Evolutionary conservation across 768 basidiomycete species (phyloP), one percentile per base, ranked within the genome.

Genomic region (Lentinula boryana): DNA sequence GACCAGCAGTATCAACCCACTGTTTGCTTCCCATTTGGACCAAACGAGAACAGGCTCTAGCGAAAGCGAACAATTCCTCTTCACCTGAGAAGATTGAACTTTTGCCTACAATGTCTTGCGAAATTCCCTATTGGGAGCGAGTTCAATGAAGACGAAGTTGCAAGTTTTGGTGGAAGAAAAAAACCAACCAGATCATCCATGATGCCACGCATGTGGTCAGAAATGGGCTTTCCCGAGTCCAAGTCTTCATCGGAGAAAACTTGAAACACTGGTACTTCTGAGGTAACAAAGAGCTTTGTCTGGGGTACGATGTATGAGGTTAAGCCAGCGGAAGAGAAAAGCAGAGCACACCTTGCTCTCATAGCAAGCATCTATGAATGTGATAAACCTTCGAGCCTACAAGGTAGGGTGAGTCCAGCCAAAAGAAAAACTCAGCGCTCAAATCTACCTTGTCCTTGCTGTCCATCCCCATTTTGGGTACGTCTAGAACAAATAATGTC

Each of bases 41-140:
- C 16, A 93, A 76, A 48, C 93, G 80, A 23, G 90, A 93, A 68
- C 91, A 93, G 18, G 95, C 95, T 38, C 97, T 84, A 10, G 94
- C 95, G 71, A 98, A 99, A 0, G 97, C 97, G 70, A 99, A 99
- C 0, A 98, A 71, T 73, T 98, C 97, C 72, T 98, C 97, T 68
- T 98, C 95, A 3, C 96, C 95, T 0, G 88, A 89, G 70, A 98
- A 98, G 77, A 99, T 90, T 46, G 93, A 89, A 63, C 89, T 93
- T 1, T 80, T 78, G 36, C 93, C 91, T 16, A 96, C 89, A 18
- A 82, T 75, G 32, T 93, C 86, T 23, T 80, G 81, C 1, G 89
- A 81, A 0, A 98, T 77, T 18, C 94, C 94, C 93, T 95, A 64
- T 18, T 5, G 21, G 59, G 56, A 21, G 35, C 33, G 48, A 60